Conservation (phyloP, 495 filamentous ascomycete genomes). For the Hapsidospora chrysogenum region DNA sequence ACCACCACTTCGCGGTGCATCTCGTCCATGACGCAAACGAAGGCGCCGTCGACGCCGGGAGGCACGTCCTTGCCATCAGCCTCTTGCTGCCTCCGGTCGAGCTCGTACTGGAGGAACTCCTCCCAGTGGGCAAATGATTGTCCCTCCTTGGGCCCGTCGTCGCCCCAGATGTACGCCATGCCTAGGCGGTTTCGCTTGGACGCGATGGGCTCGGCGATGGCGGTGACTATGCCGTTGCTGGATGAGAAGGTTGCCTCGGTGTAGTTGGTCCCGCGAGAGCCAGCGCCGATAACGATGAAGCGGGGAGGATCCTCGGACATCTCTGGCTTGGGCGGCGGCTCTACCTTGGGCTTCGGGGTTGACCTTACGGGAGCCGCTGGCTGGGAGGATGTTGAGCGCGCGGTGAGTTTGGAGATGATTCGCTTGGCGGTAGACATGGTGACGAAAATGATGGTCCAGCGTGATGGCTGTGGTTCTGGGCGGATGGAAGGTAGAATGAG, state of each 20-base stretch:
- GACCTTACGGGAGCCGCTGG: not conserved
- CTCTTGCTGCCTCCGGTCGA: constrained; percentile 28
- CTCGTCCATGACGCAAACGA: constrained; percentile 81
- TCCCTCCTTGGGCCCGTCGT: constrained; percentile 22
- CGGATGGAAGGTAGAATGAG: too few species aligned
- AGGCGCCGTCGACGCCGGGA: constrained; percentile 56
- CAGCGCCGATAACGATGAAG: constrained; percentile 75
- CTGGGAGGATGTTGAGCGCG: too few species aligned
- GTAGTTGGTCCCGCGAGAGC: constrained; percentile 67
- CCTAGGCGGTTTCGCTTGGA: constrained; percentile 60
- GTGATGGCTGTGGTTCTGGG: too few species aligned
- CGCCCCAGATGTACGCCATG: constrained; percentile 49
- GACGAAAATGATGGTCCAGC: too few species aligned
- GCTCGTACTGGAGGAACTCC: constrained; percentile 52
- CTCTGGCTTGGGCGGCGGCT: constrained; percentile 13
- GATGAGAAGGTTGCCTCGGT: constrained; percentile 43
- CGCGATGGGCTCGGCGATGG: constrained; percentile 66
- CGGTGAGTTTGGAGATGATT: too few species aligned
- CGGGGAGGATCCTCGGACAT: constrained; percentile 29
- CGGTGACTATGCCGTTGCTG: constrained; percentile 46
- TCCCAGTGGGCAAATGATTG: constrained; percentile 60
- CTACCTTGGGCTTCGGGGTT: not conserved
- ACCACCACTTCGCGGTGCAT: constrained; percentile 66
- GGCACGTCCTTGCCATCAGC: constrained; percentile 20
- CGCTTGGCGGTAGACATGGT: too few species aligned